These are phyloP conservation scores for Agrostemma githago DNA, from an alignment of 148 eudicot genomes.

Conservation along the genomic window DNA sequence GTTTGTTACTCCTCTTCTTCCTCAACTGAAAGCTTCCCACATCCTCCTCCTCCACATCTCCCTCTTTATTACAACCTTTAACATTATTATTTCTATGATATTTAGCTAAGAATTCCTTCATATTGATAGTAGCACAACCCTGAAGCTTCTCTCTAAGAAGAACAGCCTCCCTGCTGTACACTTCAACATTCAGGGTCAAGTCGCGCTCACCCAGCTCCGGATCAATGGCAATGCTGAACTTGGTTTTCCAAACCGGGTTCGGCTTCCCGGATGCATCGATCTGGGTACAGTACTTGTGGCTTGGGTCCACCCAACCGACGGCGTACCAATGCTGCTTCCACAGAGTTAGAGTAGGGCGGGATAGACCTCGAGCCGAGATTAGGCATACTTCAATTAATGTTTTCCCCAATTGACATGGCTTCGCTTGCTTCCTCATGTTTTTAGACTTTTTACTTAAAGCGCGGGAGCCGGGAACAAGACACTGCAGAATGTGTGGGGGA, in stretches of 20 bases:
- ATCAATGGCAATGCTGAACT: conserved; percentile 51
- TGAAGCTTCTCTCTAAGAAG: conserved; percentile 66
- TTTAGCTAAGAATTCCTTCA: conserved; percentile 63
- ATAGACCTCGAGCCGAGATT: conserved; percentile 69
- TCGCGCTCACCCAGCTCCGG: conserved; percentile 37
- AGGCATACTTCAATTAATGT: conserved; percentile 65
- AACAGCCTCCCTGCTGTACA: conserved; percentile 68
- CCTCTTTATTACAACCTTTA: conserved; percentile 31
- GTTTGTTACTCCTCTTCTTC: conserved; percentile 46
- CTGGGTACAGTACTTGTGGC: conserved; percentile 65
- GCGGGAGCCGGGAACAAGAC: not conserved
- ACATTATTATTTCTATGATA: conserved; percentile 28
- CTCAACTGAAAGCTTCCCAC: conserved; percentile 83
- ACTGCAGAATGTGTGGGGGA: conserved; percentile 3
- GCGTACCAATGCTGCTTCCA: conserved; percentile 84
- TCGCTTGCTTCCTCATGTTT: conserved; percentile 15
- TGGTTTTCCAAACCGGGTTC: conserved; percentile 77
- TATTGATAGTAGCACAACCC: conserved; percentile 47
- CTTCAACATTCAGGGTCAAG: conserved; percentile 53
- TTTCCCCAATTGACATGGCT: conserved; percentile 40
- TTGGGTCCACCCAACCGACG: conserved; percentile 79
- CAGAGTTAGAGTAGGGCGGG: conserved; percentile 44
- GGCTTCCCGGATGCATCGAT: conserved; percentile 63
- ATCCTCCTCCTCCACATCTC: conserved; percentile 54
- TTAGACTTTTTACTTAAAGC: not conserved